These are phyloP conservation scores for Ustilago shanxiensis DNA, from an alignment of 1,284 basidiomycete species.

Conservation along the genomic window DNA sequence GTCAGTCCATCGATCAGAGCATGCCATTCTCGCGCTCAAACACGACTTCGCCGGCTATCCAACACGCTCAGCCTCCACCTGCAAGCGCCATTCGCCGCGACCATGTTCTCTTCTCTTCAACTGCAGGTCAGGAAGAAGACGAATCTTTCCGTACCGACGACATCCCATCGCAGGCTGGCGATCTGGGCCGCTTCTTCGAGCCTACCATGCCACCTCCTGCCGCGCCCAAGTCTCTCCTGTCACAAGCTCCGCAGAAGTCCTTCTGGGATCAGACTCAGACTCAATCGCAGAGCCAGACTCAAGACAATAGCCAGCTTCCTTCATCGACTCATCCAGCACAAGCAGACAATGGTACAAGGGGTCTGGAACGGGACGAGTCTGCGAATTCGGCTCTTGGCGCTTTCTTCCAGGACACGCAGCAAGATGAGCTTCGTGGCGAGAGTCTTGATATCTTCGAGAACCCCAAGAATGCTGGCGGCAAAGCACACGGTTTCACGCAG, in stretches of 20 bases:
- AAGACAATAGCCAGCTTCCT: constrained; percentile 25
- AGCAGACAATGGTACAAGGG: constrained; percentile 5
- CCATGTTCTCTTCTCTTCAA: constrained; percentile 21
- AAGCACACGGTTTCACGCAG: constrained; percentile 56
- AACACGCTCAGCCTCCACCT: constrained; percentile 18
- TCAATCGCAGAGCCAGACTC: constrained; percentile 29
- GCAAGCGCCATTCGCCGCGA: constrained; percentile 19
- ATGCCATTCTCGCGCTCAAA: constrained; percentile 35
- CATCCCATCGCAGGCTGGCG: constrained; percentile 47
- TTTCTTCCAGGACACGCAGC: constrained; percentile 65
- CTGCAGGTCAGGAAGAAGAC: constrained; percentile 29
- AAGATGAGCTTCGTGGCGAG: constrained; percentile 49
- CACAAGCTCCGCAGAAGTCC: constrained; percentile 24
- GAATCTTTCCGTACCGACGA: constrained; percentile 53
- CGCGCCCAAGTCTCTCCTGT: not conserved
- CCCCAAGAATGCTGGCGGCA: constrained; percentile 36
- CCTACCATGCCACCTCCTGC: constrained; percentile 45
- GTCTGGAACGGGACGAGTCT: constrained; percentile 33
- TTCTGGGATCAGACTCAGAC: constrained; percentile 42
- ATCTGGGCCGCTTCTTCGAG: constrained; percentile 57
- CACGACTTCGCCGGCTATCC: constrained; percentile 33
- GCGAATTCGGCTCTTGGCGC: constrained; percentile 61
- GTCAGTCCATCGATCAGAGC: constrained; percentile 42
- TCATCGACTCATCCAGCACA: constrained; percentile 11
- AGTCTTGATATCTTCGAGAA: constrained; percentile 63